Percentiles rank a stretch among this genome's conserved stretches.
These are phyloP conservation scores for Hypocreales sp. DNA, from an alignment of 2,329 filamentous ascomycete species.

Conservation along the genomic window DNA sequence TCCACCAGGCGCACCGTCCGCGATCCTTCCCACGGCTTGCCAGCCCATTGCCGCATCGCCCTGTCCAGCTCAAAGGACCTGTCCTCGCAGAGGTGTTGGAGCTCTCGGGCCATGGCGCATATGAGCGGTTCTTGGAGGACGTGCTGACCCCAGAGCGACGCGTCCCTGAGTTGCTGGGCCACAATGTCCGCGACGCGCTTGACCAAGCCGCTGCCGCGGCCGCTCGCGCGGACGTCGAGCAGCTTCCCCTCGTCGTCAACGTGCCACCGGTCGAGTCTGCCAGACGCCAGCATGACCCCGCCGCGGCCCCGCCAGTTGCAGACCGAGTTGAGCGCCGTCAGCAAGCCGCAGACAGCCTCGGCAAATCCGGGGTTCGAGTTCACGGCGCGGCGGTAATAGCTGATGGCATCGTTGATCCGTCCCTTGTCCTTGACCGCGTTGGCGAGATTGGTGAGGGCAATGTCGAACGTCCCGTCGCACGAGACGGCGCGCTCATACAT, in stretches of 20 bases:
- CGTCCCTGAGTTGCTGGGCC: constrained; percentile 71
- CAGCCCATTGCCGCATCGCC: constrained; percentile 45
- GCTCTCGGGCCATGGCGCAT: constrained; percentile 30
- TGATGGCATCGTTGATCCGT: constrained; percentile 78
- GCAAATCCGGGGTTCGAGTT: constrained; percentile 88
- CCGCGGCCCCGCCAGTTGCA: constrained; percentile 89
- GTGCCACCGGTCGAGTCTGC: constrained; percentile 79
- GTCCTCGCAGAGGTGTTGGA: constrained; percentile 23
- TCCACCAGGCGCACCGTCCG: constrained; percentile 72
- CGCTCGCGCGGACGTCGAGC: constrained; percentile 49
- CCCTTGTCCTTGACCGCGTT: constrained; percentile 98
- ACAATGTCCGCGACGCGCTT: constrained; percentile 86
- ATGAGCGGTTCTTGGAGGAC: constrained; percentile 43
- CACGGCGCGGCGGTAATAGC: constrained; percentile 82
- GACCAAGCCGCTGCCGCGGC: constrained; percentile 62
- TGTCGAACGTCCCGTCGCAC: constrained; percentile 91
- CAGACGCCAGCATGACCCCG: constrained; percentile 60
- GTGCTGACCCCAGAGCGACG: constrained; percentile 71
- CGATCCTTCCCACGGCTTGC: constrained; percentile 75
- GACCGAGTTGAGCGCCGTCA: constrained; percentile 89
- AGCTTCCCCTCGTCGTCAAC: constrained; percentile 76
- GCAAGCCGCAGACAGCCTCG: constrained; percentile 89
- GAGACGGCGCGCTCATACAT: constrained; percentile 95
- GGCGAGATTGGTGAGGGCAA: constrained; percentile 87
- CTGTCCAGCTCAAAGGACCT: constrained; percentile 19